These are phyloP conservation scores for Dendrothele bispora DNA, from an alignment of 768 basidiomycete genomes.

Conservation along the genomic window DNA sequence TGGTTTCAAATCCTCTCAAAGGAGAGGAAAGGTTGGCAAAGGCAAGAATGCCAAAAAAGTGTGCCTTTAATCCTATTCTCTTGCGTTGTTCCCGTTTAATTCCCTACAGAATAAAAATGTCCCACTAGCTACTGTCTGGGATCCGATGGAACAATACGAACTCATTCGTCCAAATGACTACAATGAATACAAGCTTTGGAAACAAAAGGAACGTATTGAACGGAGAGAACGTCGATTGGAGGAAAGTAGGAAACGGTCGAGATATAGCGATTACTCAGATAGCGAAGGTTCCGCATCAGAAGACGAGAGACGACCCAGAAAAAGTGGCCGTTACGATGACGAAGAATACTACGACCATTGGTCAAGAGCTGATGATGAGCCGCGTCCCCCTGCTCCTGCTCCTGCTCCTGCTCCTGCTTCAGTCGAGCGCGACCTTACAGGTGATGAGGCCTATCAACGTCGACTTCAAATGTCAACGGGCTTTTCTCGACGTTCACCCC, in stretches of 20 bases:
- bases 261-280: constrained; percentile 62
- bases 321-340: constrained; percentile 64
- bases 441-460: constrained; percentile 80
- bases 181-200: constrained; percentile 83
- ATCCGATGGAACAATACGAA: constrained; percentile 79
- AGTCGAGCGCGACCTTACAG: constrained; percentile 51
- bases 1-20: constrained; percentile 66
- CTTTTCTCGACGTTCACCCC: constrained; percentile 16
- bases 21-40: constrained; percentile 52
- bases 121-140: constrained; percentile 60
- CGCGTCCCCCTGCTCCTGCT: constrained; percentile 23
- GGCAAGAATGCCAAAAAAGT: constrained; percentile 68
- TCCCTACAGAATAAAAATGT: constrained; percentile 57
- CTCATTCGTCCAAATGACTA: constrained; percentile 86
- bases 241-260: constrained; percentile 57
- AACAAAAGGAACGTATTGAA: constrained; percentile 73
- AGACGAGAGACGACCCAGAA: constrained; percentile 60
- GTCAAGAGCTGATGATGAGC: constrained; percentile 53
- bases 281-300: constrained; percentile 67
- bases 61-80: constrained; percentile 10
- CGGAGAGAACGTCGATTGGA: constrained; percentile 65
- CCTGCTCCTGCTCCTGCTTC: constrained; percentile 32
- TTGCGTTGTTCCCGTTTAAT: constrained; percentile 5
- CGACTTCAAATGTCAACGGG: constrained; percentile 67
- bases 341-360: constrained; percentile 48